Conservation (phyloP, 768 basidiomycete genomes). For the Psilocybe subaeruginosa region DNA sequence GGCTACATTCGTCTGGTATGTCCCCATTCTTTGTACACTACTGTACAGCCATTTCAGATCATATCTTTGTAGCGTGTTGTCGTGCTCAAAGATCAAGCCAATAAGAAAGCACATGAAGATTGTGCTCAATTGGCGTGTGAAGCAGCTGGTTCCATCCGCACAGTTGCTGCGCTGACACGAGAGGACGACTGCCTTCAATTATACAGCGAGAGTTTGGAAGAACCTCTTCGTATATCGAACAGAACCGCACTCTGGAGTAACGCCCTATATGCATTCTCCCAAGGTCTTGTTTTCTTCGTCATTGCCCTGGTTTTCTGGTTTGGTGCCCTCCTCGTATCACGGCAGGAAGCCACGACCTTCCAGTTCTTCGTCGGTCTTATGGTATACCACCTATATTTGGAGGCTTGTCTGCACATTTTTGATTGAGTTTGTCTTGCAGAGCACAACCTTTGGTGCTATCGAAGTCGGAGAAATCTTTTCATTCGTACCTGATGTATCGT, state of each 20-base stretch:
- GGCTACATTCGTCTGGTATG: constrained; percentile 85
- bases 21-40: not conserved
- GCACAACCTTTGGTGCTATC: constrained; percentile 76
- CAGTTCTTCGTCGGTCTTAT: constrained; percentile 86
- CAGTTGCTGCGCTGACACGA: constrained; percentile 86
- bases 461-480: constrained; percentile 87
- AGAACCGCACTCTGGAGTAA: constrained; percentile 66
- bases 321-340: constrained; percentile 65
- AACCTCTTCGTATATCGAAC: constrained; percentile 68
- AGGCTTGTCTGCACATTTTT: not conserved
- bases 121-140: constrained; percentile 93
- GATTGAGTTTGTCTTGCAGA: constrained; percentile 38
- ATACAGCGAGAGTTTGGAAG: constrained; percentile 74
- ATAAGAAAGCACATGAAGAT: constrained; percentile 77
- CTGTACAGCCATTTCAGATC: not conserved
- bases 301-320: constrained; percentile 87
- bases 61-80: constrained; percentile 64
- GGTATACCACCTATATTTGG: constrained; percentile 40
- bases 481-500: constrained; percentile 88
- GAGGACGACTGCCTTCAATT: constrained; percentile 78
- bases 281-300: constrained; percentile 75
- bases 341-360: constrained; percentile 52
- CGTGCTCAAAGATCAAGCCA: constrained; percentile 82
- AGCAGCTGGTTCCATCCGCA: constrained; percentile 87
- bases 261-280: constrained; percentile 71